Conservation (phyloP, 2,329 filamentous ascomycete species). For the Annulohypoxylon truncatum region DNA sequence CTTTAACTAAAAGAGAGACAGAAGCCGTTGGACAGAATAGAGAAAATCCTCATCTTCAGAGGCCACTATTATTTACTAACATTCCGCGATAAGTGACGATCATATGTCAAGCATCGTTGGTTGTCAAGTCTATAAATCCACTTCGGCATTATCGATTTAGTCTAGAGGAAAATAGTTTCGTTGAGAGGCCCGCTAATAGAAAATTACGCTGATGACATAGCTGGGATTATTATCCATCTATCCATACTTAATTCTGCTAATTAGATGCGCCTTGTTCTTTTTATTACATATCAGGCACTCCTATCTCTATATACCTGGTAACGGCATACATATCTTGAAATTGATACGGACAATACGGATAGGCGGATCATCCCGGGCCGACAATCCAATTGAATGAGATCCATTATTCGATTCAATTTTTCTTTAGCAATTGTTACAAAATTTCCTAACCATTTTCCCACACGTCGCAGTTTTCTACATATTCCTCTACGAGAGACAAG, state of each 20-base stretch:
- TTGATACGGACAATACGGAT: constrained; percentile 1
- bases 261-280: no score
- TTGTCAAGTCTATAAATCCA: constrained; percentile 4
- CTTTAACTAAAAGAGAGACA: constrained; percentile 16
- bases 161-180: background rate
- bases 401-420: constrained; percentile 8
- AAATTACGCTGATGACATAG: constrained; percentile 17
- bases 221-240: background rate
- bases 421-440: constrained; percentile 11
- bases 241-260: no score
- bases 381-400: constrained; percentile 20
- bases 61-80: constrained; percentile 9
- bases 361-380: constrained; percentile 22
- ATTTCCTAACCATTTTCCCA: no score
- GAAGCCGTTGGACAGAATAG: constrained; percentile 6
- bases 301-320: background rate
- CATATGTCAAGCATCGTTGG: constrained; percentile 8
- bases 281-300: no score
- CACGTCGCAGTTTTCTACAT: no score
- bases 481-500: constrained; percentile 3
- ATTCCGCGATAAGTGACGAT: constrained; percentile 23
- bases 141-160: background rate
- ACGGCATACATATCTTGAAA: background rate
- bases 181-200: constrained; percentile 18
- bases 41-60: constrained; percentile 28